Conservation (phyloP, 805 yeast genomes). For the Starmerella sirachaensis region DNA sequence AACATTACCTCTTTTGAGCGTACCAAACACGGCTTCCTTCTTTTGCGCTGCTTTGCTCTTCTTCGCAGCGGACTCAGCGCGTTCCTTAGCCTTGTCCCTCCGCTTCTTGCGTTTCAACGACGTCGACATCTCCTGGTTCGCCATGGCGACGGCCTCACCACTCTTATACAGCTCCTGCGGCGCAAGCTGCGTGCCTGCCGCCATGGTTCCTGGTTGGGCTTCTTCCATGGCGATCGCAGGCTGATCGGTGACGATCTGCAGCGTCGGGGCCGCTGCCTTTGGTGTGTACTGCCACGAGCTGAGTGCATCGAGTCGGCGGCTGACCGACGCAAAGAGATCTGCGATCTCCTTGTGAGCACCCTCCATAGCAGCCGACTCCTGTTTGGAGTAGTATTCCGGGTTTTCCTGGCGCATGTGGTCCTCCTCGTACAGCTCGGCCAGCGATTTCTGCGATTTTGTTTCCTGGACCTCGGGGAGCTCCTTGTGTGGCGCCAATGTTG, state of each 20-base stretch:
- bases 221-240: conserved; percentile 88
- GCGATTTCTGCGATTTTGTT: conserved; percentile 70
- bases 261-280: conserved; percentile 65
- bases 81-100: conserved; percentile 55
- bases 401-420: conserved; percentile 40
- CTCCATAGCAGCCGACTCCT: conserved; percentile 50
- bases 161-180: conserved; percentile 82
- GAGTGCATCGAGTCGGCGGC: conserved; percentile 69
- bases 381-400: conserved; percentile 35
- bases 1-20: conserved; percentile 64
- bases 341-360: conserved; percentile 69
- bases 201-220: conserved; percentile 80
- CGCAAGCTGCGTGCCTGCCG: conserved; percentile 65
- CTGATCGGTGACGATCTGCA: conserved; percentile 72
- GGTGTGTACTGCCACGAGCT: conserved; percentile 94
- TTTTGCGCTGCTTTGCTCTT: conserved; percentile 29
- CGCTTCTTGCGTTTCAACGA: conserved; percentile 51
- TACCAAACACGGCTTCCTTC: conserved; percentile 41
- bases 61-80: conserved; percentile 25
- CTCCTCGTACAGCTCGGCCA: conserved; percentile 87
- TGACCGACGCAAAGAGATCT: conserved; percentile 47
- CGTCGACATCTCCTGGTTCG: conserved; percentile 17
- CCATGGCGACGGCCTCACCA: conserved; percentile 19
- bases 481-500: conserved; percentile 23
- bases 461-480: conserved; percentile 58